These are phyloP conservation scores for Massariosphaeria phaeospora DNA, from an alignment of 495 filamentous ascomycete genomes.

Conservation along the genomic window DNA sequence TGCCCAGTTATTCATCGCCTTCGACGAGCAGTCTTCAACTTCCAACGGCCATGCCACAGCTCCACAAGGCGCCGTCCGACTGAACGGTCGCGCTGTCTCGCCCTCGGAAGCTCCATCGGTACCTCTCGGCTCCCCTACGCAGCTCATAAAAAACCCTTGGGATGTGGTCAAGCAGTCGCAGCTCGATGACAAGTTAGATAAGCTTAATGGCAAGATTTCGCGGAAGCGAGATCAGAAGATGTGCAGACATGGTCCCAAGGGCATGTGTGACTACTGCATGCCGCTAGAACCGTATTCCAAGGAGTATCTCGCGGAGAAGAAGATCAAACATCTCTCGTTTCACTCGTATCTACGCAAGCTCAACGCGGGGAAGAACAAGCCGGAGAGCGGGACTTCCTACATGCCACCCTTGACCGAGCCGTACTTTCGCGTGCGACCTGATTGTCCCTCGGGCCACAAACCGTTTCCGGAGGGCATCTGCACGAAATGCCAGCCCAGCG, in stretches of 20 bases:
- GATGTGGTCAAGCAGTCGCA: constrained; percentile 81
- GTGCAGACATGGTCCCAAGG: constrained; percentile 92
- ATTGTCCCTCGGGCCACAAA: constrained; percentile 90
- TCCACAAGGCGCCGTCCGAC: constrained; percentile 41
- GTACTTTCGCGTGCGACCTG: constrained; percentile 78
- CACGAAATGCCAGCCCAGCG: constrained; percentile 96
- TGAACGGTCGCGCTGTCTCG: constrained; percentile 75
- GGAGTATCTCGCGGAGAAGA: constrained; percentile 83
- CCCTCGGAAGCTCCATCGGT: constrained; percentile 61
- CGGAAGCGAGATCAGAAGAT: constrained; percentile 72
- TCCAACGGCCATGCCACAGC: constrained; percentile 50
- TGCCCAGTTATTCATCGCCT: constrained; percentile 81
- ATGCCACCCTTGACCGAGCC: constrained; percentile 95
- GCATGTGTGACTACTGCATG: constrained; percentile 99
- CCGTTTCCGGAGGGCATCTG: constrained; percentile 97
- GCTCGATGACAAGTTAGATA: constrained; percentile 80
- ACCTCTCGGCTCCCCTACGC: constrained; percentile 51
- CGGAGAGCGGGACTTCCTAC: constrained; percentile 83
- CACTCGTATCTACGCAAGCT: constrained; percentile 91
- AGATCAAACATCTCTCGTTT: constrained; percentile 97
- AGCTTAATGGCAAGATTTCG: constrained; percentile 86
- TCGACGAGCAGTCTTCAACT: constrained; percentile 51
- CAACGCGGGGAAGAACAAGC: constrained; percentile 93
- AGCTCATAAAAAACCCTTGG: constrained; percentile 82
- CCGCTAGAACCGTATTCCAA: constrained; percentile 90